A percentile compares a stretch with the other conserved stretches of the same genome.
These are phyloP conservation scores for Rhodotorula sphaerocarpa DNA, from an alignment of 768 basidiomycete species.

Conservation along the genomic window DNA sequence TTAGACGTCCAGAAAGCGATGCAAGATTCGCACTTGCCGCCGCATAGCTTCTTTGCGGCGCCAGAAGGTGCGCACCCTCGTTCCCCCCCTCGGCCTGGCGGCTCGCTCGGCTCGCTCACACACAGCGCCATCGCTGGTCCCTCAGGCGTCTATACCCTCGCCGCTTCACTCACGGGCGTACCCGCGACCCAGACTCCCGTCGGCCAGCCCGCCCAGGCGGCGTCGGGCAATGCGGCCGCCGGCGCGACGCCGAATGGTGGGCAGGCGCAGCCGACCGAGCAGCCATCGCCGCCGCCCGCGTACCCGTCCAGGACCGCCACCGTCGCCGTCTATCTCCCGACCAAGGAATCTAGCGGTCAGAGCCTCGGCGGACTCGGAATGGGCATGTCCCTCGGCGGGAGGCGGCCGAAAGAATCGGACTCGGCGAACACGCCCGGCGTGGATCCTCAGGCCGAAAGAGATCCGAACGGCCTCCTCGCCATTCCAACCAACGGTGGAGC, in stretches of 20 bases:
- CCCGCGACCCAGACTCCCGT: background rate
- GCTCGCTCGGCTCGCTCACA: too few species aligned
- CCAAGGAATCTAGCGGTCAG: background rate
- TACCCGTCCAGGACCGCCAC: conserved; percentile 11
- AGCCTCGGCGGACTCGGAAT: conserved; percentile 3
- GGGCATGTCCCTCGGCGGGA: conserved; percentile 28
- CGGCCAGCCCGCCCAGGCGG: background rate
- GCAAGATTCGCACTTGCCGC: conserved; percentile 12
- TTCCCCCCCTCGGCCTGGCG: too few species aligned
- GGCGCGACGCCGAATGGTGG: background rate
- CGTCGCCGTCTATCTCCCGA: conserved; percentile 16
- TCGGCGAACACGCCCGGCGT: background rate
- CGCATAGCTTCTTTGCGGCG: conserved; percentile 14
- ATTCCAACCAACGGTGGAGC: background rate
- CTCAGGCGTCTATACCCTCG: conserved; percentile 33
- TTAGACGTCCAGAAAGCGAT: background rate
- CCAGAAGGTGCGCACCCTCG: conserved; percentile 11
- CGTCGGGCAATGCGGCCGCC: background rate
- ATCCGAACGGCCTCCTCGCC: too few species aligned
- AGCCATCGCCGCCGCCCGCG: conserved; percentile 10
- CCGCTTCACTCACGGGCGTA: background rate
- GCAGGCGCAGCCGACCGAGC: background rate
- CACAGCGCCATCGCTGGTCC: too few species aligned
- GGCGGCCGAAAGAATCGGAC: background rate
- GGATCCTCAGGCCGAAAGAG: background rate